These are phyloP conservation scores for Oxyria digyna DNA, from an alignment of 148 eudicot genomes.

Conservation along the genomic window DNA sequence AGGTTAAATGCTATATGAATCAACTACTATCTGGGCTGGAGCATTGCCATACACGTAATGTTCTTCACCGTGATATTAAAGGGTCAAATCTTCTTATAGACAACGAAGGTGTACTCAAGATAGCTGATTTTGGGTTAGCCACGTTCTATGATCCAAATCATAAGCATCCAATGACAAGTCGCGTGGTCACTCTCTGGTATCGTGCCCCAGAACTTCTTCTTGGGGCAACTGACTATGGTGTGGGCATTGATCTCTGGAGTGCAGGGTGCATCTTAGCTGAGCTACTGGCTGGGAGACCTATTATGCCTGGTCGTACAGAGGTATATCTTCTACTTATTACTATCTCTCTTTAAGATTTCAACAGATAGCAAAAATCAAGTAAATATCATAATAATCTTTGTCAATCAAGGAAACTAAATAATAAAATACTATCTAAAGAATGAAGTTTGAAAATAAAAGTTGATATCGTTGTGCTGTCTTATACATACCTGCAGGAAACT, in stretches of 20 bases:
- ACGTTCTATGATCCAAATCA: conserved; percentile 65
- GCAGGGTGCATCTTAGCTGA: conserved; percentile 87
- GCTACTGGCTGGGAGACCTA: conserved; percentile 60
- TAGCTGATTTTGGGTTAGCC: conserved; percentile 93
- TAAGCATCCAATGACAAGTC: conserved; percentile 87
- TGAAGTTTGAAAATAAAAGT: background rate
- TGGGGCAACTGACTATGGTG: conserved; percentile 86
- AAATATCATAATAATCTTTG: background rate
- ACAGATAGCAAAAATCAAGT: background rate
- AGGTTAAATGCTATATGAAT: conserved; percentile 81
- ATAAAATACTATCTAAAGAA: background rate
- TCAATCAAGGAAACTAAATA: background rate
- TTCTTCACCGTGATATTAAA: conserved; percentile 87
- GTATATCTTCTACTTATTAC: conserved; percentile 19
- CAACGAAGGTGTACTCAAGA: conserved; percentile 64
- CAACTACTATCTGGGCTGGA: conserved; percentile 84
- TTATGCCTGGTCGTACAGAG: conserved; percentile 75
- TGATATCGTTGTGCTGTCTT: background rate
- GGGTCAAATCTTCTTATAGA: conserved; percentile 90
- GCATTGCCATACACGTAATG: conserved; percentile 78
- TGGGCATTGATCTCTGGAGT: conserved; percentile 87
- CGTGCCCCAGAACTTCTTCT: conserved; percentile 97
- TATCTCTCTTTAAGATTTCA: background rate
- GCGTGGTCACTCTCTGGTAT: conserved; percentile 93
- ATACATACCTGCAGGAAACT: background rate